Evolutionary conservation across 768 basidiomycete species (phyloP).

Genomic region (Neoboletus magnificus): DNA sequence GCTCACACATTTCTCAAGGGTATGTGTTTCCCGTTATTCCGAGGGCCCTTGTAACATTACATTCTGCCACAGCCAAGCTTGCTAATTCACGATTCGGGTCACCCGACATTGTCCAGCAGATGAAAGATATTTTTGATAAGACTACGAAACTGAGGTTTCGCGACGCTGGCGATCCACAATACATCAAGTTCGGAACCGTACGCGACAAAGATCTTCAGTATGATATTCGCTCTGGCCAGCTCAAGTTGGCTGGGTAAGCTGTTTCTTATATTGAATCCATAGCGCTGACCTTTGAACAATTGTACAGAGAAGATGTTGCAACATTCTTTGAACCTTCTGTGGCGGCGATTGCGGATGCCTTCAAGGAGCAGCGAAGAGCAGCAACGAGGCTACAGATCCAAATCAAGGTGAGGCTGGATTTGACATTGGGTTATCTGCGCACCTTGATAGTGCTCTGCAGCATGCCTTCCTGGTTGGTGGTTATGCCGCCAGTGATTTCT

Average conservation of each 20-base stretch:
- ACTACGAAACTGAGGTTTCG: conserved; percentile 41
- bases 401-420: conserved; percentile 17
- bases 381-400: conserved; percentile 21
- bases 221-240: conserved; percentile 36
- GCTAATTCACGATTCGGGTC: conserved; percentile 27
- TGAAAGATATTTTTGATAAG: conserved; percentile 35
- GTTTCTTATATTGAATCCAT: not conserved
- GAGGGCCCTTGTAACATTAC: not conserved
- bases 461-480: conserved; percentile 51
- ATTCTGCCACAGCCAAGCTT: conserved; percentile 23
- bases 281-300: not conserved
- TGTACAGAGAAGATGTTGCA: conserved; percentile 33
- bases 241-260: conserved; percentile 37
- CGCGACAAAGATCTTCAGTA: conserved; percentile 33
- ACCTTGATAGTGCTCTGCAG: conserved; percentile 7
- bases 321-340: conserved; percentile 44
- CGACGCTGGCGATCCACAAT: conserved; percentile 31
- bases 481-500: conserved; percentile 46
- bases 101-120: conserved; percentile 29
- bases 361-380: conserved; percentile 27
- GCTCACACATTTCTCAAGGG: conserved; percentile 29
- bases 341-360: conserved; percentile 32
- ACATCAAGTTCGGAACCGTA: conserved; percentile 38
- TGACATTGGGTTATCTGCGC: not conserved
- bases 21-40: not conserved